Conservation (phyloP, 2,329 filamentous ascomycete genomes). For the Aspergillus amoenus region DNA sequence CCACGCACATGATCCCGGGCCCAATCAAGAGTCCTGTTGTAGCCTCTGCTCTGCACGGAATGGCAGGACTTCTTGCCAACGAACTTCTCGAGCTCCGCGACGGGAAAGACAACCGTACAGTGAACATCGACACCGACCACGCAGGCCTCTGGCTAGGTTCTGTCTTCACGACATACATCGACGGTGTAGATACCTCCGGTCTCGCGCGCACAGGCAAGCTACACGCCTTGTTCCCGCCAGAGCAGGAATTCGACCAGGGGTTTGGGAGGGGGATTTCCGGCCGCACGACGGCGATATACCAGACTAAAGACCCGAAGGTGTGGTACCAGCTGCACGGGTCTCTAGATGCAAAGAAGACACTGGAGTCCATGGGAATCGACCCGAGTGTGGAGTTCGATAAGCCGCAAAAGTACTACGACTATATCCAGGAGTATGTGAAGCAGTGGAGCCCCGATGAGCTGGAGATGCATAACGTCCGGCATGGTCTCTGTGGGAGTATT, state of each 20-base stretch:
- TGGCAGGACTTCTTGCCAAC: neutral
- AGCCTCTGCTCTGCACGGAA: neutral
- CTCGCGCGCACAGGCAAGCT: neutral
- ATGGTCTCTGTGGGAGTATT: constrained; percentile 47
- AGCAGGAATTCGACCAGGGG: neutral
- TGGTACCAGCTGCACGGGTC: constrained; percentile 56
- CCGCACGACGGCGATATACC: constrained; percentile 49
- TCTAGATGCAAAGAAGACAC: constrained; percentile 39
- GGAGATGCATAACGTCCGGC: constrained; percentile 42
- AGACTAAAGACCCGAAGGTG: constrained; percentile 44
- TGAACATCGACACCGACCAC: neutral
- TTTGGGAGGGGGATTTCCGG: constrained; percentile 32
- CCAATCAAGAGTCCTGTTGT: neutral
- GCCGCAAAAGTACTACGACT: constrained; percentile 20
- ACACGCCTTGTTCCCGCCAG: neutral
- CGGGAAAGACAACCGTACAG: neutral
- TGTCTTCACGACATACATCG: neutral
- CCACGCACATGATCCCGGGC: neutral
- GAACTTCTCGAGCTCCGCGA: neutral
- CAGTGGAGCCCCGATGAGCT: constrained; percentile 42
- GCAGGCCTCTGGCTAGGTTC: neutral
- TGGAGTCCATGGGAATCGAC: neutral
- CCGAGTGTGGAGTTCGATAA: neutral
- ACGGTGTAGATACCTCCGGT: neutral
- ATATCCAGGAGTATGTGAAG: constrained; percentile 28